Base-by-base conservation (phyloP, 2,329 filamentous ascomycete genomes). In the Trichophyton verrucosum region DNA sequence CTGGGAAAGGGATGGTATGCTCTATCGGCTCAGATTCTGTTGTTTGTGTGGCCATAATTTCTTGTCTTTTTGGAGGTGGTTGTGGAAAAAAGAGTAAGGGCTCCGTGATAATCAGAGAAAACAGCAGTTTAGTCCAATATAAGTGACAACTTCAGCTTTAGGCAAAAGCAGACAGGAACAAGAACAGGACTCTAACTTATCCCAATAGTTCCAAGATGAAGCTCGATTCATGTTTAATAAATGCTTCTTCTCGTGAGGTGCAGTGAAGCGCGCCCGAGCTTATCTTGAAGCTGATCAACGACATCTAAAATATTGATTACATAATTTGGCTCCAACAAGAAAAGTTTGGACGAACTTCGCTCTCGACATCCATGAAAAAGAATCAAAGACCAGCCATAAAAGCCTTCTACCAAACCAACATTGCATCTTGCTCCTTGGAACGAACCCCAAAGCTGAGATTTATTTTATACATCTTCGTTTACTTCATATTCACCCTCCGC, bases 271-370 rank as follows among this genome's bases (percentile, higher is more conserved):
- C 6, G 27, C 27, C 27, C 6, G 27, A 22, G 49, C 49, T 53
- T 53, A 53, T 17, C 24, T 33, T 13, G 38, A 13, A n/a, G 24
- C 13, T 24, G 13, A 33, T 22, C 38, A 40, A 5, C 38, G 1
- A 40, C 8, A 40, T 27, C 27, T 30, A 30, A 30, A 7, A 30
- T 30, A 30, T 30, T 7, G 40, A n/a, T 44, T 44, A 44, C 40
- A 15, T 44, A 44, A 44, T 13, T n/a, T 44, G 17, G 40, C 2
- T 44, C n/a, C 27, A 15, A 20, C 30, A 7, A 15, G 27, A 55
- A 55, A 55, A 55, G 51, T 55, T 55, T 55, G 51, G 51, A 55
- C 33, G 27, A 36, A 55, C 51, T 55, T 55, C 27, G 11, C 8
- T 11, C n/a, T 36, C 51, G 9, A 33, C 33, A 38, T 38, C 1